Evolutionary conservation across 2,329 filamentous ascomycete species (phyloP).

Genomic region (Cercospora sp.): DNA sequence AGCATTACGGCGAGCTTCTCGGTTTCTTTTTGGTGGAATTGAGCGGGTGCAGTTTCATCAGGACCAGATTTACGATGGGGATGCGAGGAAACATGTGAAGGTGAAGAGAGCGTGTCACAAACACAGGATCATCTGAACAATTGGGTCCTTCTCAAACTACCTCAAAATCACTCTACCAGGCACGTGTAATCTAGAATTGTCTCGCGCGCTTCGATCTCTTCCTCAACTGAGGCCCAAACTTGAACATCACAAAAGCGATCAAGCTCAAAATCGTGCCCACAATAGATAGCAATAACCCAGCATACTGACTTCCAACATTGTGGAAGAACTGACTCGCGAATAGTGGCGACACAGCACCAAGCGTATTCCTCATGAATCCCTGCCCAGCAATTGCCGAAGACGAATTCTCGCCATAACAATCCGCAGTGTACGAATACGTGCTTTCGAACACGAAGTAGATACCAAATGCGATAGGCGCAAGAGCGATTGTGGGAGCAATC

Average conservation of each 20-base stretch:
- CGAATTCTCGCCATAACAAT: slow-evolving; percentile 53
- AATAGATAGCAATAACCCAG: slow-evolving; percentile 51
- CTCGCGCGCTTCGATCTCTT: slow-evolving; percentile 24
- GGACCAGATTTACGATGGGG: background rate
- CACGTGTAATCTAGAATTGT: slow-evolving; percentile 19
- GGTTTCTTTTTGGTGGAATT: slow-evolving; percentile 95
- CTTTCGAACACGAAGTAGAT: slow-evolving; percentile 55
- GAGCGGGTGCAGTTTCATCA: background rate
- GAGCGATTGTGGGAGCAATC: slow-evolving; percentile 52
- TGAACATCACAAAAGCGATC: slow-evolving; percentile 43
- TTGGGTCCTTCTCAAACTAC: background rate
- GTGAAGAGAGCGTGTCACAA: background rate
- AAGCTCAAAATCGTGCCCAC: slow-evolving; percentile 47
- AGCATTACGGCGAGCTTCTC: slow-evolving; percentile 86
- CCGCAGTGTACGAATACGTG: slow-evolving; percentile 53
- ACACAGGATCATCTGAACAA: background rate
- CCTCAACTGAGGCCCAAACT: slow-evolving; percentile 25
- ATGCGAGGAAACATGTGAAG: background rate
- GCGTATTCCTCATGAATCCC: slow-evolving; percentile 55
- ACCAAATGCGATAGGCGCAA: slow-evolving; percentile 53
- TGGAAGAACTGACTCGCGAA: slow-evolving; percentile 56
- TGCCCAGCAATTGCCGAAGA: slow-evolving; percentile 52
- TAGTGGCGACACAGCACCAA: slow-evolving; percentile 54
- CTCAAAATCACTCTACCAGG: background rate
- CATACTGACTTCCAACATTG: slow-evolving; percentile 55